A percentile compares a stretch with the other conserved stretches of the same genome.
These are phyloP conservation scores for Mycena galopus DNA, from an alignment of 768 basidiomycete species.

Conservation along the genomic window DNA sequence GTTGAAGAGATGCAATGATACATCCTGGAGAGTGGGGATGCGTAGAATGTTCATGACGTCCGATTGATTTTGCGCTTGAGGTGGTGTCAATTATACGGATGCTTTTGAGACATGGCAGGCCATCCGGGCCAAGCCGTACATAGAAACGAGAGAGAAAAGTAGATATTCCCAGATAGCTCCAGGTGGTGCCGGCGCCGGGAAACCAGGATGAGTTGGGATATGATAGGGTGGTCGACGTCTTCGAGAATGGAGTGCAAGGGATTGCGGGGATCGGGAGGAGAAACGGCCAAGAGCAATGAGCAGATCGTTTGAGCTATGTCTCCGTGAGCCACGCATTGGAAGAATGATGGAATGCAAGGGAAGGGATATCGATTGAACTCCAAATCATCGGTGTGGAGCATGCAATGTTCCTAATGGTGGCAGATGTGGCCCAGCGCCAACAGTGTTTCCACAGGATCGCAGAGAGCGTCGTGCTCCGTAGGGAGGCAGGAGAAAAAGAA, in stretches of 20 bases:
- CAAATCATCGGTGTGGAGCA: conserved; percentile 15
- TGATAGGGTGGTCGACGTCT: too few relatives aligned
- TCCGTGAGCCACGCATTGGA: background rate
- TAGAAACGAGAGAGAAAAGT: background rate
- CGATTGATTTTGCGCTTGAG: too few relatives aligned
- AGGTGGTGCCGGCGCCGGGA: background rate
- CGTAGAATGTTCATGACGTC: background rate
- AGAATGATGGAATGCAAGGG: background rate
- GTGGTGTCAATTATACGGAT: too few relatives aligned
- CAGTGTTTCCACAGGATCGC: conserved; percentile 5
- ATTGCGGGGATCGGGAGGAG: background rate
- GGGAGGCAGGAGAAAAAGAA: conserved; percentile 7
- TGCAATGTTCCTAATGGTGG: background rate
- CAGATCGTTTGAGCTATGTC: background rate
- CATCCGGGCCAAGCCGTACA: background rate
- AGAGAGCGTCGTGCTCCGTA: conserved; percentile 2
- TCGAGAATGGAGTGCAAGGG: too few relatives aligned
- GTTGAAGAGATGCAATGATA: too few relatives aligned
- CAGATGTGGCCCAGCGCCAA: too few relatives aligned
- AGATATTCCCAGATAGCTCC: background rate
- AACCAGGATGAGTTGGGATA: background rate
- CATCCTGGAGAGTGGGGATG: background rate
- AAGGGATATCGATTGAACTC: conserved; percentile 17
- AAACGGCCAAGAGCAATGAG: background rate
- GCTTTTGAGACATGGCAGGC: background rate